These are phyloP conservation scores for Elsinoe ampelina DNA, from an alignment of 2,329 filamentous ascomycete genomes.

Conservation along the genomic window DNA sequence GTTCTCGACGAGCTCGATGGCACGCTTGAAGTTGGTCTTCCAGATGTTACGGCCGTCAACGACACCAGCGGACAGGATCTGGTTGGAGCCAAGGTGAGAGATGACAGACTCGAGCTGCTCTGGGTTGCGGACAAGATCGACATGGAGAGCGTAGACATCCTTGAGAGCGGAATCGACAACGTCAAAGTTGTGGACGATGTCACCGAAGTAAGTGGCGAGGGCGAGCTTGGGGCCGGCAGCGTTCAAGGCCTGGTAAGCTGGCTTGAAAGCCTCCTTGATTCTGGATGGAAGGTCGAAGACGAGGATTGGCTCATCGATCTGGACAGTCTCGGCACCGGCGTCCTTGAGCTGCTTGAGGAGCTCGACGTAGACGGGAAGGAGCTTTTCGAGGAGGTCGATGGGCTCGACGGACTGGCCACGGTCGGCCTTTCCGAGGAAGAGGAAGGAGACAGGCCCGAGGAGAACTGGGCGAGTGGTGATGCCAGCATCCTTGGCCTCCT, in stretches of 20 bases:
- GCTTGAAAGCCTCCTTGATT: slow-evolving; percentile 96
- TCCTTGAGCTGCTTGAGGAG: slow-evolving; percentile 88
- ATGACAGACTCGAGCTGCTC: slow-evolving; percentile 89
- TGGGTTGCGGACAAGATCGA: slow-evolving; percentile 95
- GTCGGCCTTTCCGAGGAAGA: slow-evolving; percentile 95
- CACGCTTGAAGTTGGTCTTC: slow-evolving; percentile 98
- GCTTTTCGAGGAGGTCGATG: slow-evolving; percentile 86
- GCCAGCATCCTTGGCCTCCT: slow-evolving; percentile 95
- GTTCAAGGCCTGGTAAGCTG: slow-evolving; percentile 82
- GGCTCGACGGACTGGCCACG: slow-evolving; percentile 84
- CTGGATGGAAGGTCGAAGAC: slow-evolving; percentile 87
- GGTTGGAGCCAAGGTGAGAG: slow-evolving; percentile 73
- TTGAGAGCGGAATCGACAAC: slow-evolving; percentile 60
- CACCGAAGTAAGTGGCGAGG: slow-evolving; percentile 96
- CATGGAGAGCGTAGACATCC: slow-evolving; percentile 74
- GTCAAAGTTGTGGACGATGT: slow-evolving; percentile 98
- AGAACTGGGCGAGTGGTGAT: slow-evolving; percentile 88
- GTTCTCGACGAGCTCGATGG: slow-evolving; percentile 81
- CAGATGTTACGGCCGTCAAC: slow-evolving; percentile 99
- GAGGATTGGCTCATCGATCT: slow-evolving; percentile 96
- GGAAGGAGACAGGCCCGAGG: slow-evolving; percentile 93
- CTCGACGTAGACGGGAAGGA: slow-evolving; percentile 89
- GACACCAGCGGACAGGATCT: slow-evolving; percentile 87
- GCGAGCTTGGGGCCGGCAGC: slow-evolving; percentile 69
- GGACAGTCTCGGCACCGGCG: slow-evolving; percentile 89